A percentile compares a stretch with the other conserved stretches of the same genome.
phyloP scores from a whole-genome alignment of 2,329 filamentous ascomycete genomes.

The Claviceps humidiphila region DNA sequence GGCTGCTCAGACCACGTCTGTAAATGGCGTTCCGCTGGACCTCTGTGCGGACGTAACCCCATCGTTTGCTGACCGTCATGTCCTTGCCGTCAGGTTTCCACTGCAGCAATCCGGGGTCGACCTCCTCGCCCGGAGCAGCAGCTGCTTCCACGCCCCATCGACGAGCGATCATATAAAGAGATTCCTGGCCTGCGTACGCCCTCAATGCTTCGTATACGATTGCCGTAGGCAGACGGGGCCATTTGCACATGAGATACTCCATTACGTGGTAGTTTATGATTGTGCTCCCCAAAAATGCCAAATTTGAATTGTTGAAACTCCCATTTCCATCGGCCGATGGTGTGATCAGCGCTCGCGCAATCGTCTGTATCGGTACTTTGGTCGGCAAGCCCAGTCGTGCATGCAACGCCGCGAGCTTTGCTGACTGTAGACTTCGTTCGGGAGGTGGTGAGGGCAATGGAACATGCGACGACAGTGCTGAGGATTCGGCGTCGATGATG shows the following conservation, averaged over 20 bases:
- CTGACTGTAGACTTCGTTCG: conserved; percentile 53
- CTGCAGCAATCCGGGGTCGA: conserved; percentile 83
- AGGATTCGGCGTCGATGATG: conserved; percentile 9
- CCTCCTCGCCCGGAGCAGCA: conserved; percentile 77
- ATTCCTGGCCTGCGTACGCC: conserved; percentile 65
- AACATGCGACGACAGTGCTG: conserved; percentile 9
- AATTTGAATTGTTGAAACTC: conserved; percentile 77
- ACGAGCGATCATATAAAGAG: conserved; percentile 58
- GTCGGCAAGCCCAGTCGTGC: conserved; percentile 72
- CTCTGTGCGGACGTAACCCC: conserved; percentile 41
- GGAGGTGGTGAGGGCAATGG: conserved; percentile 59
- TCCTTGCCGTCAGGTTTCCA: conserved; percentile 44
- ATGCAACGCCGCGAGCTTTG: conserved; percentile 86
- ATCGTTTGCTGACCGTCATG: conserved; percentile 31
- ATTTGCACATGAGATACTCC: conserved; percentile 78
- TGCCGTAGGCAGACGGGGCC: conserved; percentile 79
- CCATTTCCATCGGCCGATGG: conserved; percentile 67
- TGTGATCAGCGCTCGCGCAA: conserved; percentile 77
- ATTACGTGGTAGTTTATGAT: conserved; percentile 80
- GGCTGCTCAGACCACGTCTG: conserved; percentile 59
- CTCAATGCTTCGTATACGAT: conserved; percentile 78
- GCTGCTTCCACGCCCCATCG: conserved; percentile 90
- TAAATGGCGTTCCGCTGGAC: conserved; percentile 29
- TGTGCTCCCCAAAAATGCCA: conserved; percentile 68
- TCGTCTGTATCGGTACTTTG: conserved; percentile 71